Evolutionary conservation across 352 stramenopile species (phyloP), one percentile per base, ranked within the genome.

Genomic region (Phytophthora citricola): DNA sequence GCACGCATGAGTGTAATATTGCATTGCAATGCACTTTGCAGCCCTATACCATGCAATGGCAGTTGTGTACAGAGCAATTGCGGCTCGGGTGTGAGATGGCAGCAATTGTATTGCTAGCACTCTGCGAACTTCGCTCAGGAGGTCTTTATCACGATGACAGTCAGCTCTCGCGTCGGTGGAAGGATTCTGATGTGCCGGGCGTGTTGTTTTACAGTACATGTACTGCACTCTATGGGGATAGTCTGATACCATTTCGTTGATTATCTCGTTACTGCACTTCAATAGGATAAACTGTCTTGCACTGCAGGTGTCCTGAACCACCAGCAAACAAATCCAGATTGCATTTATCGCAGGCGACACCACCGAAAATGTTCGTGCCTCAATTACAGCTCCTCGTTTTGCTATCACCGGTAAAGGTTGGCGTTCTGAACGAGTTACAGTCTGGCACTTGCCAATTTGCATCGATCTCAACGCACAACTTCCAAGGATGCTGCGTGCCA

Each of bases 241-340:
- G 48, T 12, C 48, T 56, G 48, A 22, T 15, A 12, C 29, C 22
- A 14, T 40, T 31, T 39, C 41, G 39, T 43, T 43, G 38, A 43
- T 43, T 43, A 43, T 36, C 31, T 36, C 31, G 31, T 50, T 60
- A 60, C 38, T 50, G n/a, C 29, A 17, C 52, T 60, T 49, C 15
- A 49, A 49, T 27, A 45, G 45, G 39, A 43, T 60, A 36, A 36
- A 39, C 39, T 39, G 40, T 31, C 12, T 31, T 49, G 52, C 52
- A 43, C 12, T 58, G 50, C 24, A 41, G 20, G 31, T 29, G 27
- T 31, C 10, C 56, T 56, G 45, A 36, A 63, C 56, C 56, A 63
- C 56, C 56, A 63, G 56, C 31, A 63, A 56, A 56, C 54, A 53
- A 47, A 58, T 58, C 51, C 5, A 32, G 38, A 34, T 43, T 43